Percentiles rank a stretch among this genome's conserved stretches.
Evolutionary conservation across 805 yeast species (phyloP).

Genomic region (Saccharomycopsis fermentans): DNA sequence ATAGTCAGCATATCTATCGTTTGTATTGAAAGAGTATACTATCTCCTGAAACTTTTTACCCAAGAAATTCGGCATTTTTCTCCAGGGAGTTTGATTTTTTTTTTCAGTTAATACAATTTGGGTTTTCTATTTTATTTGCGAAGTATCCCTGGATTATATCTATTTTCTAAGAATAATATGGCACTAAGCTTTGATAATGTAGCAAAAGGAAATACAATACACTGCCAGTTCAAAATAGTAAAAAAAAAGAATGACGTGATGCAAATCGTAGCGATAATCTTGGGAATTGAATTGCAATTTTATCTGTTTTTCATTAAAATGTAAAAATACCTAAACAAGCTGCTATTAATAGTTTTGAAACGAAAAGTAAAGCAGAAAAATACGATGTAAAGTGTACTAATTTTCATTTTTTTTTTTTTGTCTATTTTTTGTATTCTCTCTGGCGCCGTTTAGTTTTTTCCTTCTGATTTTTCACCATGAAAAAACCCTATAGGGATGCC

Average conservation of each 20-base stretch:
- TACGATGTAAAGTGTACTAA: background rate
- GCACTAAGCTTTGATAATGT: too few species aligned
- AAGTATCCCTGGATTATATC: too few species aligned
- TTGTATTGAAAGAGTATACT: constrained; percentile 52
- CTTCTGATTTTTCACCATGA: background rate
- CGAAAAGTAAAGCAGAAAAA: background rate
- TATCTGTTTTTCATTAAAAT: too few species aligned
- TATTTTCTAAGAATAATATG: too few species aligned
- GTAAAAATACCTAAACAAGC: too few species aligned
- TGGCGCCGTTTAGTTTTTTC: background rate
- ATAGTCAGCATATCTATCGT: constrained; percentile 62
- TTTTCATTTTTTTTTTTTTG: background rate
- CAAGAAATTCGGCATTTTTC: constrained; percentile 8
- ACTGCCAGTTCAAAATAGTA: too few species aligned
- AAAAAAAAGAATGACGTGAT: too few species aligned
- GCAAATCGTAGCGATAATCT: too few species aligned
- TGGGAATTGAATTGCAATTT: too few species aligned
- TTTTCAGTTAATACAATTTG: background rate
- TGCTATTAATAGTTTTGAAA: background rate
- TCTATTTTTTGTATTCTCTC: too few species aligned
- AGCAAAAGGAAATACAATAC: too few species aligned
- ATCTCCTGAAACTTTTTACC: constrained; percentile 43
- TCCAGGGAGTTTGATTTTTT: background rate
- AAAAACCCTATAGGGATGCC: background rate
- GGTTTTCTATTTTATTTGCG: background rate